Evolutionary conservation across 2,329 filamentous ascomycete species (phyloP), one percentile per base, ranked within the genome.

Genomic region (Dactylella cylindrospora): DNA sequence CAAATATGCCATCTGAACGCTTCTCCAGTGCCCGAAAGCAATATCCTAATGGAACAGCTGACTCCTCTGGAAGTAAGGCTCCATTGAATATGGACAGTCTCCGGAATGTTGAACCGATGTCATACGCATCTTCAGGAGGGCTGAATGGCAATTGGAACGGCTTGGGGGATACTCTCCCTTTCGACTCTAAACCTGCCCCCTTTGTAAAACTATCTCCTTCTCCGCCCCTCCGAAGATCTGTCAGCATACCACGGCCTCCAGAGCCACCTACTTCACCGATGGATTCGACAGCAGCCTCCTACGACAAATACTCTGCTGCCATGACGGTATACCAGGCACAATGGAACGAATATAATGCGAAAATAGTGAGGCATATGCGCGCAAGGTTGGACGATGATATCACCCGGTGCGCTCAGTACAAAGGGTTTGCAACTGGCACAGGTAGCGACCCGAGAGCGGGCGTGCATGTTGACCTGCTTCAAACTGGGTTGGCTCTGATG

Each of bases 301-400:
- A 64, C 12, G 51, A 54, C 19, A 54, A 50, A 31, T 44, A 51
- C 25, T 64, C 46, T 7, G 51, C 43, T 3, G 19, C 35, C 8
- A 64, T 64, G 59, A 54, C 44, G 4, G 51, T 54, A 20, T 64
- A 64, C 15, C 59, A 64, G 36, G 28, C 59, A 3, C 59, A 64
- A 20, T 64, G 59, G 59, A 64, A 64, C 9, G 50, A 64, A 19
- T 64, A 55, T 13, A 64, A 64, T 23, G 59, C 36, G 10, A 55
- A 64, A 25, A 55, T 64, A 9, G 39, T 54, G 29, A 55, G 53
- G 10, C 59, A 64, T 17, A 23, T 64, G 19, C 39, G 40, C 5
- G 59, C 59, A 15, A 36, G 59, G 22, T 38, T 64, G 5, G 59
- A 64, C 3, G 25, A 39, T 4, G 50, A 64, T 31, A 36, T 64